Evolutionary conservation across 1,284 basidiomycete genomes (phyloP).

Genomic region (Coriolopsis trogii): DNA sequence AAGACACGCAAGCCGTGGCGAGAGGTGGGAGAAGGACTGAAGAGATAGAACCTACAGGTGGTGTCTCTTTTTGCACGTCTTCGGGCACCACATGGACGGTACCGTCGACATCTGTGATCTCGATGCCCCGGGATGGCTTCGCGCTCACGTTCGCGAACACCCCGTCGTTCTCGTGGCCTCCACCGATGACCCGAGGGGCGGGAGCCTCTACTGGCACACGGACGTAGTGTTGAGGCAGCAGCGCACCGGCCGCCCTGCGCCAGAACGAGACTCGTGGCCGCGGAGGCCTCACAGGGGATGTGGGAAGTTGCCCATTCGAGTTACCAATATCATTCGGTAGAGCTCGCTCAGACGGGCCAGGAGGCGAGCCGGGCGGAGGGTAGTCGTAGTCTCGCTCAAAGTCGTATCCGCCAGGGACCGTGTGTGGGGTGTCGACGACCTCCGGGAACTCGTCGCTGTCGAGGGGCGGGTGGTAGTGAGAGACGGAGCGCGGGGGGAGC

Average conservation of each 20-base stretch:
- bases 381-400: slow-evolving; percentile 40
- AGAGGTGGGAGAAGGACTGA: not conserved
- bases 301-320: slow-evolving; percentile 76
- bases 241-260: slow-evolving; percentile 62
- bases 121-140: slow-evolving; percentile 66
- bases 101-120: slow-evolving; percentile 57
- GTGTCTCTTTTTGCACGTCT: slow-evolving; percentile 78
- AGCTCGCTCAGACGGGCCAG: slow-evolving; percentile 58
- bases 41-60: slow-evolving; percentile 65
- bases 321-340: slow-evolving; percentile 77
- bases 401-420: slow-evolving; percentile 27
- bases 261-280: slow-evolving; percentile 56
- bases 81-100: slow-evolving; percentile 75
- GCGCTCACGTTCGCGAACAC: slow-evolving; percentile 97
- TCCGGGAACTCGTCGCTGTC: slow-evolving; percentile 18
- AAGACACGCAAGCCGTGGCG: not conserved
- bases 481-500: slow-evolving; percentile 22
- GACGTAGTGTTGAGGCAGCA: slow-evolving; percentile 78
- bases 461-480: slow-evolving; percentile 18
- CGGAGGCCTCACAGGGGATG: slow-evolving; percentile 45
- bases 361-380: slow-evolving; percentile 84
- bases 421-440: slow-evolving; percentile 10
- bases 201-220: slow-evolving; percentile 49
- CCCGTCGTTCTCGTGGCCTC: slow-evolving; percentile 88
- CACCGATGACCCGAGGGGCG: slow-evolving; percentile 51